Evolutionary conservation across 2,329 filamentous ascomycete genomes (phyloP).

Genomic region (Ceratocystis albifundus): DNA sequence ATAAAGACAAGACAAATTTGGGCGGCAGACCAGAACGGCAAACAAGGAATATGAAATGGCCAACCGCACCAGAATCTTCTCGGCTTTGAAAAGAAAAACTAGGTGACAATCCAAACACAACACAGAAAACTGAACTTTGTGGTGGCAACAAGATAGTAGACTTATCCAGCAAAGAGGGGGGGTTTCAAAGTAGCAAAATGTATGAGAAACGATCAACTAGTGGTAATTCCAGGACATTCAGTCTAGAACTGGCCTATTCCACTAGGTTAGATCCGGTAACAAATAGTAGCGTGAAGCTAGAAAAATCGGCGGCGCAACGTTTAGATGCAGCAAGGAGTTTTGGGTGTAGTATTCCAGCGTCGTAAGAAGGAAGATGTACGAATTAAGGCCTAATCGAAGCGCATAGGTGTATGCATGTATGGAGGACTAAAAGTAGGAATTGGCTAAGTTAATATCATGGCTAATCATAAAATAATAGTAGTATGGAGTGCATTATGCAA

Average conservation of each 20-base stretch:
- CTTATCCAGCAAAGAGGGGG: neutral
- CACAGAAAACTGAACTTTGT: neutral
- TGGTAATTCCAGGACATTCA: slow-evolving; percentile 17
- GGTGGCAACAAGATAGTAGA: neutral
- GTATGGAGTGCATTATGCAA: neutral
- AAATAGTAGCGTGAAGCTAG: slow-evolving; percentile 19
- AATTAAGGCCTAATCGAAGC: neutral
- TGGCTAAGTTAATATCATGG: slow-evolving; percentile 1
- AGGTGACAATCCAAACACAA: neutral
- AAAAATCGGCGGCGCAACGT: slow-evolving; percentile 8
- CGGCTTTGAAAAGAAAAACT: slow-evolving; percentile 8
- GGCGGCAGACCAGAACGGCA: slow-evolving; percentile 18
- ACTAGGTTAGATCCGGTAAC: slow-evolving; percentile 10
- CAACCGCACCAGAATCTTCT: slow-evolving; percentile 18
- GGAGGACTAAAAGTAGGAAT: neutral
- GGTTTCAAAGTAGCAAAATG: slow-evolving; percentile 3
- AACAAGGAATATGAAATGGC: slow-evolving; percentile 7
- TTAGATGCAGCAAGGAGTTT: neutral
- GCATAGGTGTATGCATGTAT: neutral
- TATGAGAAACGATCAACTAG: slow-evolving; percentile 8
- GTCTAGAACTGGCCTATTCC: slow-evolving; percentile 16
- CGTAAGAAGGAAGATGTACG: neutral
- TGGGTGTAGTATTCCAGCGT: neutral
- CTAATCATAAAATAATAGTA: neutral
- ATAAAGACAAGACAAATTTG: neutral